Percentiles rank a stretch among this genome's conserved stretches.
These are phyloP conservation scores for Suillus alpinus DNA, from an alignment of 768 basidiomycete genomes.

Conservation along the genomic window DNA sequence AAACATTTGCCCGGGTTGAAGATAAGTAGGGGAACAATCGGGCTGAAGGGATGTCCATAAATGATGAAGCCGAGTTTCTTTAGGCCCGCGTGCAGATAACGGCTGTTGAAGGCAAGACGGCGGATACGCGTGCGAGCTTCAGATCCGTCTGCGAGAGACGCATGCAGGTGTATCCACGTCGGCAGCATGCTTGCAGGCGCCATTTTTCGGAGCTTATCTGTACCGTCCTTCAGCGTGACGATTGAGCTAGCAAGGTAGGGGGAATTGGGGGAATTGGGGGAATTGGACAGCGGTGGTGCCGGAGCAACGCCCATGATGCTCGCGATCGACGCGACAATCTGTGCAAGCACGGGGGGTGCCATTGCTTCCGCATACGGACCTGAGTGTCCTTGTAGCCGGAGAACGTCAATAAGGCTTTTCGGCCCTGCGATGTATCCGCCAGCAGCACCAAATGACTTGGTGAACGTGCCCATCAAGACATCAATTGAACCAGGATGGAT, in stretches of 20 bases:
- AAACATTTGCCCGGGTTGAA: slow-evolving; percentile 95
- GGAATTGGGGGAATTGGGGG: slow-evolving; percentile 32
- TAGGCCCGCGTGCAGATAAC: slow-evolving; percentile 85
- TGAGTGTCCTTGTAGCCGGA: slow-evolving; percentile 79
- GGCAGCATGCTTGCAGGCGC: slow-evolving; percentile 67
- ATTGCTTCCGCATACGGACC: slow-evolving; percentile 88
- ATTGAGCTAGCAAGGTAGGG: slow-evolving; percentile 31
- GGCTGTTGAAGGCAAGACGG: slow-evolving; percentile 91
- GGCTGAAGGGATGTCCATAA: slow-evolving; percentile 87
- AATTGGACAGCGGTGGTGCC: slow-evolving; percentile 31
- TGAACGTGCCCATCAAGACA: slow-evolving; percentile 98
- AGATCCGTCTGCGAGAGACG: slow-evolving; percentile 69
- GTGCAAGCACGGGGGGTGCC: slow-evolving; percentile 89
- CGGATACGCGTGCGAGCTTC: slow-evolving; percentile 83
- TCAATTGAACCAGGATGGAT: slow-evolving; percentile 80
- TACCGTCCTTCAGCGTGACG: slow-evolving; percentile 26
- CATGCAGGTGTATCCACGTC: slow-evolving; percentile 74
- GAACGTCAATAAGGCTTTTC: slow-evolving; percentile 74
- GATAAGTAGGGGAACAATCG: slow-evolving; percentile 88
- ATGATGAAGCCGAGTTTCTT: slow-evolving; percentile 95
- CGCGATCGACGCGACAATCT: slow-evolving; percentile 89
- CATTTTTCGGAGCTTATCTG: slow-evolving; percentile 59
- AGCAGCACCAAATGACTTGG: slow-evolving; percentile 90
- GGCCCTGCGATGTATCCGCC: slow-evolving; percentile 93
- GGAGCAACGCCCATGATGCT: slow-evolving; percentile 88